Evolutionary conservation across 2,329 filamentous ascomycete genomes (phyloP).

Genomic region (Dichotomopilus funicola): DNA sequence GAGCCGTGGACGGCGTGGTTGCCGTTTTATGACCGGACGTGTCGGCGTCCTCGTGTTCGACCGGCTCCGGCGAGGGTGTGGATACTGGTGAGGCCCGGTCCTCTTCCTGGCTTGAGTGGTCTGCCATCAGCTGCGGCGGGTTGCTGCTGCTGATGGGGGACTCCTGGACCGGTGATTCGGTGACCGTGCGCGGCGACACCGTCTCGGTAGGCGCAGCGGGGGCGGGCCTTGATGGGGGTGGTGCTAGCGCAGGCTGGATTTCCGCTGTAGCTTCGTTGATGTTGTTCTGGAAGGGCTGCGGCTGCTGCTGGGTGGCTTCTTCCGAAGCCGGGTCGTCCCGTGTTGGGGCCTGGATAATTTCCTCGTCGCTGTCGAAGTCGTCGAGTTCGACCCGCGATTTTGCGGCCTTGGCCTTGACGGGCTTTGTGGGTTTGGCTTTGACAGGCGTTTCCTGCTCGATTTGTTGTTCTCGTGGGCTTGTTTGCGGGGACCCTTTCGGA

Average conservation of each 20-base stretch:
- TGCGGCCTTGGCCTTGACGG: conserved; percentile 50
- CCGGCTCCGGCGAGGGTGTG: conserved; percentile 57
- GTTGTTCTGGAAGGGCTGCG: conserved; percentile 24
- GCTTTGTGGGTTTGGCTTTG: conserved; percentile 36
- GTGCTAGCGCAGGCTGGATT: conserved; percentile 25
- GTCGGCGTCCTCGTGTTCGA: conserved; percentile 41
- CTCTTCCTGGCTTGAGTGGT: conserved; percentile 62
- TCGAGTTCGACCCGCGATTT: conserved; percentile 62
- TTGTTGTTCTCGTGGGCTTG: conserved; percentile 26
- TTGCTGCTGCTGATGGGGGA: conserved; percentile 49
- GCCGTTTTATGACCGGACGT: conserved; percentile 40
- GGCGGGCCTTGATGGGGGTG: conserved; percentile 26
- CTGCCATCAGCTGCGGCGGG: conserved; percentile 61
- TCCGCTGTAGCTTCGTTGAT: conserved; percentile 35
- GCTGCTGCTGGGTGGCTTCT: conserved; percentile 25
- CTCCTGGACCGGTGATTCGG: conserved; percentile 63
- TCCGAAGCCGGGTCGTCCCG: conserved; percentile 23
- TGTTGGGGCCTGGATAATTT: conserved; percentile 25
- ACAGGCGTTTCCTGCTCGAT: conserved; percentile 35
- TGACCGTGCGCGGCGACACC: conserved; percentile 26
- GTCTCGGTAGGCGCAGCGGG: conserved; percentile 20
- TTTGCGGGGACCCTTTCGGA: conserved; percentile 19
- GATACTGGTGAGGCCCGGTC: conserved; percentile 56
- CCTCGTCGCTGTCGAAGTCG: conserved; percentile 59
- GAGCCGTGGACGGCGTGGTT: conserved; percentile 48